Base-by-base conservation (phyloP, 2,329 filamentous ascomycete species). In the Neoarthrinium moseri region DNA sequence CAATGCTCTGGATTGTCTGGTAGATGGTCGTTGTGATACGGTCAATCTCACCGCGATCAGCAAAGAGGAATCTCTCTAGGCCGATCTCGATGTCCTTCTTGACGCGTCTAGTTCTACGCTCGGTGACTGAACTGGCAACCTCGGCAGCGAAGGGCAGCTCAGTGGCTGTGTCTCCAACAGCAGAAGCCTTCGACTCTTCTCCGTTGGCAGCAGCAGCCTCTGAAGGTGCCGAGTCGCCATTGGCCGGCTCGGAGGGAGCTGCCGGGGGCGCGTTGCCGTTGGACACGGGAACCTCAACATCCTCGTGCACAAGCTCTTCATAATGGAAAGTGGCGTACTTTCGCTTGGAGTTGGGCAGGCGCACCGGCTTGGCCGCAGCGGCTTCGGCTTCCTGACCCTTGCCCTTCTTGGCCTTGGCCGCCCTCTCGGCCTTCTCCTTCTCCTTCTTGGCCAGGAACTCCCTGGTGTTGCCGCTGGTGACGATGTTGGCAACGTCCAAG, bases 391-490 rank as follows among this genome's bases (percentile, higher is more conserved):
- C 80, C 58, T 81, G 77, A 27, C 77, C 77, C 56, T 84, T 83
- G 18, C 71, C 75, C 58, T 86, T 87, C 54, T 78, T 81, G 18
- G 76, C 72, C 48, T 78, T 77, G 3, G 69, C 72, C n/a, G 37
- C 41, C 65, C 81, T 85, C 49, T 87, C 83, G 5, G 76, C 74
- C 73, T 89, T 91, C 60, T 91, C 87, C 61, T 84, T 87, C 60
- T 92, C 88, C 63, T 89, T 90, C 68, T 89, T 88, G 8, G 87
- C 89, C 5, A 94, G 71, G 56, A 91, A 92, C 57, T 94, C 89
- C 55, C 83, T 82, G 55, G 89, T 89, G 64, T 90, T 87, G 24
- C 89, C 89, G 55, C 83, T 87, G 1, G 87, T 87, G 27, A 94
- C 88, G 53, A 94, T 91, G 54, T 80, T 86, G n/a, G 89, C 89